These are phyloP conservation scores for Leptographium galeiforme DNA, from an alignment of 2,329 filamentous ascomycete species.

Conservation along the genomic window DNA sequence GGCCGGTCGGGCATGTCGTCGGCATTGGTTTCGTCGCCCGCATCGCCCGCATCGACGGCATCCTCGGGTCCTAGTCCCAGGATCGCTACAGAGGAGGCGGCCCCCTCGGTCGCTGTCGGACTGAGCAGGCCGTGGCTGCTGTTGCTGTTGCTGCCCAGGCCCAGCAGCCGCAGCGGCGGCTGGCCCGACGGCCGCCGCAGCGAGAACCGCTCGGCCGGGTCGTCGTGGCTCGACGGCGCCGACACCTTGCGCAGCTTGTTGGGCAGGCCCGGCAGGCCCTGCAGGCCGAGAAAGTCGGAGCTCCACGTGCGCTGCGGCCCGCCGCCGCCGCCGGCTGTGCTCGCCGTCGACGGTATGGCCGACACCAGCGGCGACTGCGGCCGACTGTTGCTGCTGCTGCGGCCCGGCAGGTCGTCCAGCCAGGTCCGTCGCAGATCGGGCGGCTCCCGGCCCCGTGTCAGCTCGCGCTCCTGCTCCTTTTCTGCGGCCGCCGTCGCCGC, in stretches of 20 bases:
- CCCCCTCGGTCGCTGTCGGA: constrained; percentile 13
- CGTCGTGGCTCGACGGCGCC: constrained; percentile 36
- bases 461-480: constrained; percentile 10
- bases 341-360: no score
- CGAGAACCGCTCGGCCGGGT: constrained; percentile 26
- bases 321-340: constrained; percentile 10
- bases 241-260: constrained; percentile 31
- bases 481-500: constrained; percentile 10
- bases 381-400: constrained; percentile 30
- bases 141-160: constrained; percentile 15
- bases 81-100: constrained; percentile 15
- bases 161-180: constrained; percentile 27
- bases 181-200: constrained; percentile 37
- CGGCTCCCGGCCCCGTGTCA: constrained; percentile 14
- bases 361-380: constrained; percentile 42
- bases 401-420: constrained; percentile 34
- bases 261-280: constrained; percentile 22
- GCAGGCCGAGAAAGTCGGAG: constrained; percentile 37
- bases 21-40: no score
- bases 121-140: constrained; percentile 22
- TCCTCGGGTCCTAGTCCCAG: constrained; percentile 14
- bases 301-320: constrained; percentile 35
- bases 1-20: constrained; percentile 35
- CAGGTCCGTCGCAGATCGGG: constrained; percentile 27
- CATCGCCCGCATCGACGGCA: constrained; percentile 32